These are phyloP conservation scores for Pistacia integerrima DNA, from an alignment of 345 rosid species.

Conservation along the genomic window DNA sequence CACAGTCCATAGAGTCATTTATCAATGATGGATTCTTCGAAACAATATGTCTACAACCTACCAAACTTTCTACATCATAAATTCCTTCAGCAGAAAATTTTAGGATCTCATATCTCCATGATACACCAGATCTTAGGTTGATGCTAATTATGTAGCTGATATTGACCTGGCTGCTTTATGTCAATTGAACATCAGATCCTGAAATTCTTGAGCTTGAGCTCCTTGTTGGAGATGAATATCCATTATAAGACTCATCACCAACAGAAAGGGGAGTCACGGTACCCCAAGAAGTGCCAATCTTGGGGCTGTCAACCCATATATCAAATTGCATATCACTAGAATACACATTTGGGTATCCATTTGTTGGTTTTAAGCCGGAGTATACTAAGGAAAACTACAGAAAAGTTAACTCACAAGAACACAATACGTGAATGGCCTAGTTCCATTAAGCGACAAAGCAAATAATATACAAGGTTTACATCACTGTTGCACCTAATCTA, in stretches of 20 bases:
- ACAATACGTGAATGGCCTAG: too few species aligned
- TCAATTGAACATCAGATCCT: too few species aligned
- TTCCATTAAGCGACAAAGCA: too few species aligned
- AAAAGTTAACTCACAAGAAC: too few species aligned
- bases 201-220: neutral
- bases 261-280: conserved; percentile 40
- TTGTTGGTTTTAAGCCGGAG: too few species aligned
- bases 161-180: conserved; percentile 11
- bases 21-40: neutral
- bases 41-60: conserved; percentile 40
- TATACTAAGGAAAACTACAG: too few species aligned
- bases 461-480: too few species aligned
- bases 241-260: conserved; percentile 28
- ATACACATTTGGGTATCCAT: conserved; percentile 28
- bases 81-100: conserved; percentile 51
- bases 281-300: conserved; percentile 32
- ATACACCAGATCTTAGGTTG: neutral
- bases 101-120: neutral
- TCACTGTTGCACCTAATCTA: too few species aligned
- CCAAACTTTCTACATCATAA: conserved; percentile 45
- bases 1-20: conserved; percentile 35
- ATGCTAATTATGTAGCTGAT: conserved; percentile 43
- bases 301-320: conserved; percentile 23
- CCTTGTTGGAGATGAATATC: neutral
- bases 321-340: conserved; percentile 40